phyloP scores from a whole-genome alignment of 2,329 filamentous ascomycete genomes.

The Colletotrichum euphorbiae region DNA sequence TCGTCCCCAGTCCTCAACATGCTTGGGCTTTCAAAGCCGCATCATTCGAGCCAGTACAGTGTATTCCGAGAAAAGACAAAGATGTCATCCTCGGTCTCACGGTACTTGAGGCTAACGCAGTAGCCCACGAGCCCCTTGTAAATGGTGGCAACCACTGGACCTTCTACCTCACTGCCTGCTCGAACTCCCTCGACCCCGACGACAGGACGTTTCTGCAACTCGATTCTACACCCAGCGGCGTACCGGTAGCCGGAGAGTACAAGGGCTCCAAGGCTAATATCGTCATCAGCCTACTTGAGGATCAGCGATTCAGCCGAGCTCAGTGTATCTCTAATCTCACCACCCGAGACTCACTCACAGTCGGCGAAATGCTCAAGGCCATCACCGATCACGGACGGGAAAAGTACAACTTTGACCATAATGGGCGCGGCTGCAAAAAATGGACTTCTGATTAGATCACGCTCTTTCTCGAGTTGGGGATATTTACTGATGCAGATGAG shows the following conservation, averaged over 20 bases:
- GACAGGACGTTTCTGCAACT: not conserved
- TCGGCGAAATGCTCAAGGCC: not conserved
- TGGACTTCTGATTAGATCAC: not conserved
- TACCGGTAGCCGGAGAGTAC: not conserved
- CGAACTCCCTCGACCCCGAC: not conserved
- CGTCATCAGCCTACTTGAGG: not conserved
- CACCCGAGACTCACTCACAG: not conserved
- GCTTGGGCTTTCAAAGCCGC: not conserved
- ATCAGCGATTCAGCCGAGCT: not conserved
- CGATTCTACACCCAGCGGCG: not conserved
- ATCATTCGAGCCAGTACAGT: not conserved
- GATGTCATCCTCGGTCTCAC: not conserved
- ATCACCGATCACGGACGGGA: not conserved
- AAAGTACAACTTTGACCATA: not conserved
- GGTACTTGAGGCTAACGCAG: not conserved
- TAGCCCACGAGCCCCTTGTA: not conserved
- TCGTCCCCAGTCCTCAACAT: rapidly evolving
- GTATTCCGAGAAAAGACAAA: not conserved
- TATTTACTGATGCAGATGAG: not conserved
- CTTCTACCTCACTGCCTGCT: not conserved
- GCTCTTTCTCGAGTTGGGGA: not conserved
- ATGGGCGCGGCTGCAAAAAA: not conserved
- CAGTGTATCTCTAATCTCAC: not conserved
- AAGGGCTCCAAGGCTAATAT: not conserved
- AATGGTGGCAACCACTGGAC: not conserved